phyloP scores from a whole-genome alignment of 2,329 filamentous ascomycete species.

The Alternaria conjuncta region DNA sequence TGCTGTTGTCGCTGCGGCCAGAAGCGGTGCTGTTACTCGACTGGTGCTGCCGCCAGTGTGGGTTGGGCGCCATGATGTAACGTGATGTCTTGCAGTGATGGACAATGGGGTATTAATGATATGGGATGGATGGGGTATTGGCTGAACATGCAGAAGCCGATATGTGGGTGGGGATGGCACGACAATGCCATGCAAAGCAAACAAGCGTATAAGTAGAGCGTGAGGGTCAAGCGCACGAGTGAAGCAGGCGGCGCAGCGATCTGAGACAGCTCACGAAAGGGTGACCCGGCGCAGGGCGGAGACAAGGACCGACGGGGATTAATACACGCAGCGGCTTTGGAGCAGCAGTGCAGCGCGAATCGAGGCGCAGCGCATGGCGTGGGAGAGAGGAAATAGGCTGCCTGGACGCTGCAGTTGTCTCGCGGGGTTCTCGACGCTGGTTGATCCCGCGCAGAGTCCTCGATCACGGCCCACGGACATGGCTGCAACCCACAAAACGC shows the following conservation, averaged over 20 bases:
- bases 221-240: conserved; percentile 13
- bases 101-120: conserved; percentile 6
- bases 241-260: conserved; percentile 32
- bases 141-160: conserved; percentile 5
- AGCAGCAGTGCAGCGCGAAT: conserved; percentile 21
- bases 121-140: conserved; percentile 7
- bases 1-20: conserved; percentile 28
- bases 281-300: conserved; percentile 36
- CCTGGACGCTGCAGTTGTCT: conserved; percentile 16
- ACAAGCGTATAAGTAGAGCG: conserved; percentile 25
- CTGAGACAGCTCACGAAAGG: conserved; percentile 32
- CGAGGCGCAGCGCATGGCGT: conserved; percentile 34
- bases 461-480: conserved; percentile 30
- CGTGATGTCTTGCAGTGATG: conserved; percentile 5
- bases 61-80: conserved; percentile 40
- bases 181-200: conserved; percentile 21
- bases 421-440: conserved; percentile 14
- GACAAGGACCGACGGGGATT: conserved; percentile 25
- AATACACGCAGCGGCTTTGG: conserved; percentile 20
- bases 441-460: conserved; percentile 20
- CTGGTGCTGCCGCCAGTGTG: conserved; percentile 41
- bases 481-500: conserved; percentile 21
- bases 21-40: conserved; percentile 38
- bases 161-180: conserved; percentile 17
- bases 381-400: conserved; percentile 23